Base-by-base conservation (phyloP, 768 basidiomycete genomes). In the Leucosporidium yakuticum region DNA sequence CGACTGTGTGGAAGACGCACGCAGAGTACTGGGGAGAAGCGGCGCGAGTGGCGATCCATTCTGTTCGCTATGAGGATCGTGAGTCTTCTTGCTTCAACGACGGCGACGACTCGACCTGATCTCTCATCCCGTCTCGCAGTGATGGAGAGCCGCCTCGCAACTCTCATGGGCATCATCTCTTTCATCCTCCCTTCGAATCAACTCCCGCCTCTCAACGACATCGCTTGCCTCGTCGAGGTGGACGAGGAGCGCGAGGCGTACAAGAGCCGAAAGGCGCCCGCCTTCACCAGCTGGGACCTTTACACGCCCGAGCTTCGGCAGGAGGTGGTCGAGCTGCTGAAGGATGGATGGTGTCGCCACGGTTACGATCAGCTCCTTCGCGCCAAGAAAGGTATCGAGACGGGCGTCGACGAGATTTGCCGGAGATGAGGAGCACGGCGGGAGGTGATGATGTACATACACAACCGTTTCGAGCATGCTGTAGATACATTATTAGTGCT, bases 201-300 rank as follows among this genome's bases (percentile, higher is more conserved):
- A 7, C 59, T 60, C 11, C 59, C 59, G 44, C 48, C 59, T n/a
- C 47, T 60, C 44, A 20, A 21, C 15, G 4, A 48, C 4, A 6
- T 60, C 4, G 25, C 44, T 6, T 60, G 59, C 44, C 21, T 49
- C n/a, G 48, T 27, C 27, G 59, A 60, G 27, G 4, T 20, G 29
- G 59, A 60, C 47, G 39, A 25, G 21, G 15, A n/a, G 8, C 59
- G 59, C 44, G 59, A 60, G 47, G 59, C 59, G 25, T 60, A 60
- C 59, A 49, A 47, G 47, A 31, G 25, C 25, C 8, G 59, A 15
- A 60, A 60, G 44, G 25, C 59, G 39, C 59, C 59, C 4, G 59
- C n/a, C 14, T 60, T 60, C 29, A 29, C 25, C 25, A 12, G n/a
- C 17, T 60, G 39, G 44, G 27, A 47, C 27, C 19, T 50, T 20